phyloP scores from a whole-genome alignment of 208 protist genomes.

The Leishmania major region DNA sequence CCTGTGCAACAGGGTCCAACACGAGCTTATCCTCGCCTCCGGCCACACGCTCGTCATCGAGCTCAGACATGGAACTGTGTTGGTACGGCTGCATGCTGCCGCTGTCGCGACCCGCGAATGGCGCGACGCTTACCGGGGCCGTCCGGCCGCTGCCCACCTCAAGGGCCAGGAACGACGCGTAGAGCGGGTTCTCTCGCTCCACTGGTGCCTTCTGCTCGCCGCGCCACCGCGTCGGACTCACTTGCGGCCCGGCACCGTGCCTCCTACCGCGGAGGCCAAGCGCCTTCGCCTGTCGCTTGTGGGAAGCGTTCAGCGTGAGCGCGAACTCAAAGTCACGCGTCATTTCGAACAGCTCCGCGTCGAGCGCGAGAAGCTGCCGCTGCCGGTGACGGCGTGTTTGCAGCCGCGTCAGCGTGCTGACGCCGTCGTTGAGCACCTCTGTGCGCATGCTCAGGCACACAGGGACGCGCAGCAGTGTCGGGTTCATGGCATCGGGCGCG shows the following conservation, averaged over 20 bases:
- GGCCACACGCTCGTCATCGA: not conserved
- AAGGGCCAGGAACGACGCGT: constrained; percentile 44
- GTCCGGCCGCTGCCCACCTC: constrained; percentile 28
- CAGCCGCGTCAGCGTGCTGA: constrained; percentile 52
- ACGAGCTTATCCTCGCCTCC: not conserved
- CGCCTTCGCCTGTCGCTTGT: constrained; percentile 66
- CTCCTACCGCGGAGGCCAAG: constrained; percentile 42
- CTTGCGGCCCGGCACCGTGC: constrained; percentile 8
- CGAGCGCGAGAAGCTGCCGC: constrained; percentile 73
- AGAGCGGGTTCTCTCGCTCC: constrained; percentile 50
- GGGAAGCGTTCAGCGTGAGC: constrained; percentile 60
- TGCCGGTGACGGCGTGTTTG: constrained; percentile 49
- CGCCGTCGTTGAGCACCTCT: constrained; percentile 74
- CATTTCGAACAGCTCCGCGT: constrained; percentile 77
- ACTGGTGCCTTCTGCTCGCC: constrained; percentile 21
- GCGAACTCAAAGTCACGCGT: constrained; percentile 82
- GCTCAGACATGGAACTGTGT: not conserved
- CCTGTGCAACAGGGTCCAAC: constrained; percentile 27
- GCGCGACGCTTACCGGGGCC: constrained; percentile 14
- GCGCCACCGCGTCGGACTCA: constrained; percentile 22
- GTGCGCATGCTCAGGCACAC: constrained; percentile 63
- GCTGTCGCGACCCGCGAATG: not conserved
- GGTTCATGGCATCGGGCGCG: constrained; percentile 72
- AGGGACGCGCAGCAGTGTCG: constrained; percentile 70
- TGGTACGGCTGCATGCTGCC: not conserved